These are phyloP conservation scores for Xylaria intraflava DNA, from an alignment of 495 filamentous ascomycete genomes.

Conservation along the genomic window DNA sequence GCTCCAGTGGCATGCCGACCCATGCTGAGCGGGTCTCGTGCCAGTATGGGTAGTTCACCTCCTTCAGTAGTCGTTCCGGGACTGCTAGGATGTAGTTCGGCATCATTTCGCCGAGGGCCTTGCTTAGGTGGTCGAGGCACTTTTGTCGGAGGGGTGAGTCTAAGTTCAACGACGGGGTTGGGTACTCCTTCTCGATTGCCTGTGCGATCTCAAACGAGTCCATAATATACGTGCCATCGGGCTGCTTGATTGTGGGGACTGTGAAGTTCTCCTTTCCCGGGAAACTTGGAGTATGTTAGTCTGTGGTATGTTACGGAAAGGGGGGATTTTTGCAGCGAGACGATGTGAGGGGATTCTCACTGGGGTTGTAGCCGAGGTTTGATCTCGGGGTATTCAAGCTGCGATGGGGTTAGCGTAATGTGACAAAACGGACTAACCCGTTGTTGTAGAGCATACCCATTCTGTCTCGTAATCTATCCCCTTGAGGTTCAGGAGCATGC, in stretches of 20 bases:
- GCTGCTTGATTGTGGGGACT: constrained; percentile 45
- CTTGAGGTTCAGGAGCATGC: constrained; percentile 56
- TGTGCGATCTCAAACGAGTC: constrained; percentile 49
- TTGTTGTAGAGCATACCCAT: constrained; percentile 38
- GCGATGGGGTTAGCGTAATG: neutral
- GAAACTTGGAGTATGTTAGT: constrained; percentile 32
- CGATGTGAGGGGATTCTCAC: constrained; percentile 22
- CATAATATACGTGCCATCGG: constrained; percentile 50
- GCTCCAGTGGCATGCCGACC: constrained; percentile 39
- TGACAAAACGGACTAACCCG: no score
- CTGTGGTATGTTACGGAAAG: neutral
- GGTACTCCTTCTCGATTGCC: constrained; percentile 46
- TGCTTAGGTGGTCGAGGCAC: constrained; percentile 20
- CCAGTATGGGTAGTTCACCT: constrained; percentile 41
- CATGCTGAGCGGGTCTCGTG: constrained; percentile 28
- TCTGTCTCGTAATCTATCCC: constrained; percentile 55
- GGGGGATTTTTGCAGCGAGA: neutral
- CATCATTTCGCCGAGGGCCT: constrained; percentile 14
- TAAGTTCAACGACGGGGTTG: constrained; percentile 45
- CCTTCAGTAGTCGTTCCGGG: constrained; percentile 32
- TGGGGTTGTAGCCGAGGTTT: constrained; percentile 38
- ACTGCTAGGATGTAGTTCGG: constrained; percentile 31
- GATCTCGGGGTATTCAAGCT: constrained; percentile 55
- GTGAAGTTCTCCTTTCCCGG: constrained; percentile 38
- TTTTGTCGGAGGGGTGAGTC: constrained; percentile 37